phyloP scores from a whole-genome alignment of 768 basidiomycete genomes.

The Gyrodon lividus region DNA sequence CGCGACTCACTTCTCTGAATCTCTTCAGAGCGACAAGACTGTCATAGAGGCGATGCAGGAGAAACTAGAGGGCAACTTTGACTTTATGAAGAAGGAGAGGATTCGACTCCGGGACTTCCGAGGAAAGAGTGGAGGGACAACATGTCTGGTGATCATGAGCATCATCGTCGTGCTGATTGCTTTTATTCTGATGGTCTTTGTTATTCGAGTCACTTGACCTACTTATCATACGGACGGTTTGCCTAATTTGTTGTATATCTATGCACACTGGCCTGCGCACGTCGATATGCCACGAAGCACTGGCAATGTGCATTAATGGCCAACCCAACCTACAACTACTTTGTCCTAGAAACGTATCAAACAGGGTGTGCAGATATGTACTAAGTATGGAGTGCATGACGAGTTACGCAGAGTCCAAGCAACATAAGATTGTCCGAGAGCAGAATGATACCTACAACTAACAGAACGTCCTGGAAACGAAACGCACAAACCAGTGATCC shows the following conservation, averaged over 20 bases:
- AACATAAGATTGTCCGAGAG: slow-evolving; percentile 8
- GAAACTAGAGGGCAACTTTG: slow-evolving; percentile 74
- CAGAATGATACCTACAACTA: background rate
- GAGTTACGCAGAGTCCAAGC: slow-evolving; percentile 3
- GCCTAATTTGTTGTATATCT: slow-evolving; percentile 5
- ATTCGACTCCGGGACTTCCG: slow-evolving; percentile 58
- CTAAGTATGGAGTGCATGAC: slow-evolving; percentile 5
- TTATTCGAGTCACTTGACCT: slow-evolving; percentile 62
- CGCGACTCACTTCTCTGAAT: slow-evolving; percentile 71
- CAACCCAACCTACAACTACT: slow-evolving; percentile 6
- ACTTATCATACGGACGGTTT: background rate
- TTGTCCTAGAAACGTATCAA: slow-evolving; percentile 12
- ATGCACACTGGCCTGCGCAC: background rate
- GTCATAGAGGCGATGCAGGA: slow-evolving; percentile 65
- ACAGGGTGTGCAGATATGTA: slow-evolving; percentile 2
- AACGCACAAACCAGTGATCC: slow-evolving; percentile 7
- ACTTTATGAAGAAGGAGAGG: slow-evolving; percentile 65
- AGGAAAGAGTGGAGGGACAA: slow-evolving; percentile 66
- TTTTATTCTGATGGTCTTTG: slow-evolving; percentile 68
- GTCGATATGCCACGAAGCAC: background rate
- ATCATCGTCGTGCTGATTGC: slow-evolving; percentile 65
- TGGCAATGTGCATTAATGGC: slow-evolving; percentile 7
- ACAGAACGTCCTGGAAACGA: slow-evolving; percentile 7
- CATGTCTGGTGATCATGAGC: slow-evolving; percentile 65
- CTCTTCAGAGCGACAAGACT: slow-evolving; percentile 71